Conservation (phyloP, 225 moss, liverwort and hornwort species). For the Anthoceros angustus region DNA sequence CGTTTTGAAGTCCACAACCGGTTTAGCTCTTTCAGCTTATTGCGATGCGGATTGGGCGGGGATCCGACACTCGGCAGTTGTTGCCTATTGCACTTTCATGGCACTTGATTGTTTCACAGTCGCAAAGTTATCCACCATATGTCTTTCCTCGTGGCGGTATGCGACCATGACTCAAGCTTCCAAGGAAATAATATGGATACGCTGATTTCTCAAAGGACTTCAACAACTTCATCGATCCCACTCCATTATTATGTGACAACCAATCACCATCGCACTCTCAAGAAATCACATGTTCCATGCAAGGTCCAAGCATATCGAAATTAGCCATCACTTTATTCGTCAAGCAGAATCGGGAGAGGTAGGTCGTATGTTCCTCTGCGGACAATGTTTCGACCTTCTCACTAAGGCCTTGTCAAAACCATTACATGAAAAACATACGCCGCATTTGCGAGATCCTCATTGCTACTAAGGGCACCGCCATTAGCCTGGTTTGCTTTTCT, state of each 20-base stretch:
- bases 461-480: background rate
- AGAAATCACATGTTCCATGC: background rate
- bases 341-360: background rate
- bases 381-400: background rate
- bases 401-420: background rate
- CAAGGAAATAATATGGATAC: slow-evolving; percentile 5
- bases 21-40: background rate
- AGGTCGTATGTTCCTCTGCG: background rate
- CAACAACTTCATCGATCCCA: background rate
- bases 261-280: background rate
- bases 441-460: background rate
- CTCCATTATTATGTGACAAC: background rate
- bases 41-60: slow-evolving; percentile 5
- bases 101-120: background rate
- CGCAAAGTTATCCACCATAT: background rate
- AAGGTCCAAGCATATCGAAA: background rate
- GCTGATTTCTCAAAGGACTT: background rate
- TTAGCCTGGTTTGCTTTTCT: background rate
- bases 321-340: background rate
- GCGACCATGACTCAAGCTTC: background rate
- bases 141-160: background rate
- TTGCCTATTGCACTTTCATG: background rate
- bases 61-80: background rate
- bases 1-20: background rate
- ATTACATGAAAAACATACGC: background rate